Base-by-base conservation (phyloP, 164 flowering plant species). In the Liriodendron chinense region DNA sequence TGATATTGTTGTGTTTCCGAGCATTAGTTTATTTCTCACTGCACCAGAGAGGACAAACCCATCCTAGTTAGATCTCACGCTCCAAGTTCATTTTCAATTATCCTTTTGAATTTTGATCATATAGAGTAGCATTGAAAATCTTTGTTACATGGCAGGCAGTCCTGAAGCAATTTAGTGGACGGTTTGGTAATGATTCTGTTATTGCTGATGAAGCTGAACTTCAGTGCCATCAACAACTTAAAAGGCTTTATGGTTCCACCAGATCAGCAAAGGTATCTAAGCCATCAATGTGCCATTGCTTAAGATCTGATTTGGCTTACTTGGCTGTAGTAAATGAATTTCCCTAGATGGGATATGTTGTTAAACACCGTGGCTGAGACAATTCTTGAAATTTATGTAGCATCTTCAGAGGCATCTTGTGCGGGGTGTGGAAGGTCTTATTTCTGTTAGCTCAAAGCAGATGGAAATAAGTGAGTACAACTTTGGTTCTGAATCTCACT, bases 381-480 rank as follows among this genome's bases (percentile, higher is more conserved):
- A 2, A 9, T 49, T 65, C 67, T 74, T 50, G 57, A 8, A 47
- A 9, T 71, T 57, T 74, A 49, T 43, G 70, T 89, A 95, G 98
- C 94, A 92, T 88, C 88, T 88, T 78, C 98, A 95, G 77, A 87
- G 80, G 86, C 87, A 88, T 80, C 82, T 95, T 80, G 98, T 90
- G 64, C 97, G 92, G 50, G 95, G 93, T n/a, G 83, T 92, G 48
- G 98, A 92, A 84, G 87, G 87, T 78, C 86, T 85, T 74, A 78
- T 87, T 56, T 77, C 89, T 50, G 75, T 84, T 14, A 83, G 94
- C 75, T 82, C 84, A 56, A 92, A 92, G 83, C 92, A 92, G 76
- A 83, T 88, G 88, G 93, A 89, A 76, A 86, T 90, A 77, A 91
- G 98, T 93, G 74, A 75, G 77, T 77, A 5, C 70, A 6, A 8